Percentiles rank a stretch among this genome's conserved stretches.
phyloP scores from a whole-genome alignment of 1,284 basidiomycete genomes.

The Malassezia vespertilionis region DNA sequence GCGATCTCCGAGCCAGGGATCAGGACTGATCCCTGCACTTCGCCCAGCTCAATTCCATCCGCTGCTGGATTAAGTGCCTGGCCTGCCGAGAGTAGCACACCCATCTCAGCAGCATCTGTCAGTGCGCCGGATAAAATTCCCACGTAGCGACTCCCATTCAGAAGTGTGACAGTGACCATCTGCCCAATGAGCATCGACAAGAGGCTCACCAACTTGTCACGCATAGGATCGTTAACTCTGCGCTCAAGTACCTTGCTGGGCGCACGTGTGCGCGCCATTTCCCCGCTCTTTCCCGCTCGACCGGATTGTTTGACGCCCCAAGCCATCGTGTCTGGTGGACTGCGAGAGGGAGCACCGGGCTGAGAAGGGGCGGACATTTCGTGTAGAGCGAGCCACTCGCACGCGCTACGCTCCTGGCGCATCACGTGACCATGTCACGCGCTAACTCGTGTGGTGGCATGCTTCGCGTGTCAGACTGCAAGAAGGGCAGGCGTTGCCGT shows the following conservation, averaged over 20 bases:
- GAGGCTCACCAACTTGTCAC: background rate
- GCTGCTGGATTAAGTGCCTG: constrained; percentile 23
- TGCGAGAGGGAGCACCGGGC: too few relatives aligned
- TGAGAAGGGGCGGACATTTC: too few relatives aligned
- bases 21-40: background rate
- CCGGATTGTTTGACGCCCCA: too few relatives aligned
- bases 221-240: background rate
- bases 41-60: constrained; percentile 3
- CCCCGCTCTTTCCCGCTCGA: background rate
- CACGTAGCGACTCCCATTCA: constrained; percentile 28
- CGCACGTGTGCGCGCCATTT: background rate
- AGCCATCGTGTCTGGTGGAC: too few relatives aligned
- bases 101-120: constrained; percentile 26
- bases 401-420: too few relatives aligned
- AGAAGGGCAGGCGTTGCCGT: too few relatives aligned
- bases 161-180: constrained; percentile 25
- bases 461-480: too few relatives aligned
- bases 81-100: constrained; percentile 28
- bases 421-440: too few relatives aligned
- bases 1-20: constrained; percentile 2
- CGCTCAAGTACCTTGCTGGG: background rate
- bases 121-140: constrained; percentile 36
- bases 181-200: constrained; percentile 15
- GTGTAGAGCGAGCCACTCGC: too few relatives aligned
- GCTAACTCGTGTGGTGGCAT: too few relatives aligned